A percentile compares a stretch with the other conserved stretches of the same genome.
Evolutionary conservation across 2,329 filamentous ascomycete genomes (phyloP).

Genomic region (Botrytis fabae): DNA sequence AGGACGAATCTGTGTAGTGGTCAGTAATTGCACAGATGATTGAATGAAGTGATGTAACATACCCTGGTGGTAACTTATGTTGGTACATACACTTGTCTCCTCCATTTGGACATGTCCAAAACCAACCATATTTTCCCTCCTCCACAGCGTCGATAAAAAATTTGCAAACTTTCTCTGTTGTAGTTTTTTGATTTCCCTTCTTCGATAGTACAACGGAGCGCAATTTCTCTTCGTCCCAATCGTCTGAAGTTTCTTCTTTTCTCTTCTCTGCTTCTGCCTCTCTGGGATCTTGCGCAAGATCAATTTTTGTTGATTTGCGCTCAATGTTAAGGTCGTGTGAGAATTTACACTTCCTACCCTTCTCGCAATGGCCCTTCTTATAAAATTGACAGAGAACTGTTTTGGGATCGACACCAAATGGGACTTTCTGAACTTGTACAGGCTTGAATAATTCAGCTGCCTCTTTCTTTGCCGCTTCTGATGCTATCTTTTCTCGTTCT

Average conservation of each 20-base stretch:
- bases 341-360: conserved; percentile 98
- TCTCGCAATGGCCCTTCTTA: conserved; percentile 97
- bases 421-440: conserved; percentile 94
- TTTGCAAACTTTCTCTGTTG: conserved; percentile 99
- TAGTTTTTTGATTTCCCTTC: conserved; percentile 93
- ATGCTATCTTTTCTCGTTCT: conserved; percentile 87
- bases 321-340: conserved; percentile 87
- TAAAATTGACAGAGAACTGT: conserved; percentile 95
- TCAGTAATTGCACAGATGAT: conserved; percentile 33
- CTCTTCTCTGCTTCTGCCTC: conserved; percentile 73
- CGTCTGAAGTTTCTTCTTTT: conserved; percentile 88
- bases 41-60: conserved; percentile 46
- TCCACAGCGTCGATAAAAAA: conserved; percentile 96
- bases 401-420: conserved; percentile 97
- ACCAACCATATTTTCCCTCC: conserved; percentile 99
- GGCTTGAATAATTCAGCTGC: conserved; percentile 81
- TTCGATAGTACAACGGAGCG: conserved; percentile 89
- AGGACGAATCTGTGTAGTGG: conserved; percentile 71
- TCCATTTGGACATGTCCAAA: conserved; percentile 96
- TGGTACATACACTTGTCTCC: conserved; percentile 99
- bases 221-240: conserved; percentile 98
- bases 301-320: conserved; percentile 89
- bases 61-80: conserved; percentile 93
- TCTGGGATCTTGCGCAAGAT: conserved; percentile 83
- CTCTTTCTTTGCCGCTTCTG: conserved; percentile 81